A percentile compares a stretch with the other conserved stretches of the same genome.
Evolutionary conservation across 805 yeast species (phyloP).

Genomic region (Pichia cabralensis): DNA sequence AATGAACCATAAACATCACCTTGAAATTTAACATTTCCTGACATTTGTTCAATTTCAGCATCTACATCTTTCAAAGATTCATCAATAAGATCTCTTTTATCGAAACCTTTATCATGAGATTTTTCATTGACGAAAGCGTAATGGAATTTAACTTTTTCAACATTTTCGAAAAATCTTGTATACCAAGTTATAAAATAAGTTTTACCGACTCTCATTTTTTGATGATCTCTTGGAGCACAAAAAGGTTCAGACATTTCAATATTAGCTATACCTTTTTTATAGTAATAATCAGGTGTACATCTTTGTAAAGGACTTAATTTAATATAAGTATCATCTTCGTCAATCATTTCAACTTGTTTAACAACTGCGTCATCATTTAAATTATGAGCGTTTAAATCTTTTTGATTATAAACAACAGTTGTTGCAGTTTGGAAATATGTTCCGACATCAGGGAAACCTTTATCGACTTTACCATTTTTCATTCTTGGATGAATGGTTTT

Average conservation of each 20-base stretch:
- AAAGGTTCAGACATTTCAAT: conserved; percentile 60
- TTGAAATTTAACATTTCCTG: conserved; percentile 7
- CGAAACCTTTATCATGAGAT: conserved; percentile 40
- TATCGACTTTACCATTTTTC: conserved; percentile 60
- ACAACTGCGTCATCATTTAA: conserved; percentile 51
- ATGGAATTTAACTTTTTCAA: conserved; percentile 55
- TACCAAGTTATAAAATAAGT: conserved; percentile 80
- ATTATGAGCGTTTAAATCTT: conserved; percentile 63
- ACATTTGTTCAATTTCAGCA: conserved; percentile 13
- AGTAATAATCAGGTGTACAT: conserved; percentile 74
- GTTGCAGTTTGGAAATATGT: conserved; percentile 69
- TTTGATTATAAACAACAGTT: conserved; percentile 45
- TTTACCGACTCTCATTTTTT: conserved; percentile 44
- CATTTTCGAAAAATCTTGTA: conserved; percentile 52
- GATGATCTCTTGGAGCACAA: conserved; percentile 67
- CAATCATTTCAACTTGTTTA: conserved; percentile 43
- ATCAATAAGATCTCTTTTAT: conserved; percentile 20
- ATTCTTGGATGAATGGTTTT: conserved; percentile 68
- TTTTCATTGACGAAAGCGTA: conserved; percentile 54
- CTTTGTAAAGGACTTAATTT: conserved; percentile 68
- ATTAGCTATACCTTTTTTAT: conserved; percentile 52
- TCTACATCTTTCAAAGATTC: conserved; percentile 7
- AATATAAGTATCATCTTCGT: conserved; percentile 68
- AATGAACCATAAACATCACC: conserved; percentile 35
- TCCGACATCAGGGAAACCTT: conserved; percentile 60